Evolutionary conservation across 345 rosid species (phyloP), one percentile per base, ranked within the genome.

Genomic region (Lepidium sativum): DNA sequence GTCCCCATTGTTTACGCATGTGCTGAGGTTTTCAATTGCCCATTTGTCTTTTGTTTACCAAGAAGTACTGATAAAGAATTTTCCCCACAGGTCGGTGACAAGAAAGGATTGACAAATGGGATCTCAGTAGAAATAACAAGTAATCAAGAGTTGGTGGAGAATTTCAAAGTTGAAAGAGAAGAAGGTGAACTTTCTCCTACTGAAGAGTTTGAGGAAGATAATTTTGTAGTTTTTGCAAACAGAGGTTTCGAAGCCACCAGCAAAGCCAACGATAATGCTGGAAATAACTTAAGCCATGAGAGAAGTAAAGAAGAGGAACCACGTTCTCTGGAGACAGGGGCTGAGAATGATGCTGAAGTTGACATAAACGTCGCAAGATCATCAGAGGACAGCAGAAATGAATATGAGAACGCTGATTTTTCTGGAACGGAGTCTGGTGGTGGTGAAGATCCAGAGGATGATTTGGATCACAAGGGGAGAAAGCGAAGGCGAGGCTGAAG

Each of bases 171-270:
- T 72, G 96, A 88, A 71, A 91, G 92, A 75, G 97, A 91, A 76
- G 97, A 91, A 78, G 97, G 97, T 35, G 97, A 91, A 68, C 75
- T 91, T 66, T 91, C 97, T 58, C 96, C 97, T 33, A 84, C 75
- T 73, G 96, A 89, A 50, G 97, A 87, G 68, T 87, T 84, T 58
- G 92, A 86, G 77, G 96, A 88, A 74, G 92, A 86, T 68, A 87
- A 86, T 65, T 91, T 91, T 71, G 91, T 79, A 20, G 85, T 69
- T 69, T 83, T 81, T 80, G 84, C 77, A 60, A 84, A 84, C 52
- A 69, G 69, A 64, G 77, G 78, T 70, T 43, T 77, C 59, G 87
- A 83, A 60, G 75, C 78, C 61, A 52, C 32, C 8, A 80, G 69
- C 63, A 83, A 74, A 68, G 77, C 32, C 12, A 86, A 81, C 59